Evolutionary conservation across 2,329 filamentous ascomycete species (phyloP), one percentile per base, ranked within the genome.

Genomic region (Alternaria ventricosa): DNA sequence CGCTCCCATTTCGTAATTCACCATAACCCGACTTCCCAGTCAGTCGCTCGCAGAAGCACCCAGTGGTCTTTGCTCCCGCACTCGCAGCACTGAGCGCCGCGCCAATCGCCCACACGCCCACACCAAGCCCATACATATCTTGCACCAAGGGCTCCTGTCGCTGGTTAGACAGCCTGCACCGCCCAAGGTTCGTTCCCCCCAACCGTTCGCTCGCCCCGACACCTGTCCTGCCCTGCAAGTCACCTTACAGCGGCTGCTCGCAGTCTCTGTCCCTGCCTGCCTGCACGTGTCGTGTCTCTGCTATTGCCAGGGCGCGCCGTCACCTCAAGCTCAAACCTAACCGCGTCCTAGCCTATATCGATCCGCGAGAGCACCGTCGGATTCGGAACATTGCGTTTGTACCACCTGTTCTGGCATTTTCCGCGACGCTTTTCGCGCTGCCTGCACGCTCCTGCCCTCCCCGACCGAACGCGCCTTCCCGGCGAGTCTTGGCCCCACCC

Each of bases 181-280:
- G 28, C 25, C 28, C 60, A 47, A 61, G 57, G 60, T 55, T 61
- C 51, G 46, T 55, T 58, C 51, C n/a, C 45, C 55, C 30, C 60
- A 63, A 23, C 55, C 60, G 60, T 56, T 56, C 55, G 59, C 57
- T 45, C 53, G 50, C 45, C 55, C 57, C 65, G 36, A 41, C 36
- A 60, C 56, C 63, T 59, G 61, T 30, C 66, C 54, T 51, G 45
- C 28, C 54, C 41, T 59, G 63, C 69, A 65, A 66, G 64, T 61
- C 63, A 63, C 69, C 70, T 71, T 69, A 70, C 69, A 67, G 70
- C 70, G 69, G 66, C 59, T 68, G 67, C 63, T 58, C 61, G 58
- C 69, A 66, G 61, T 44, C 45, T 54, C 41, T 44, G 18, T 36
- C 12, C 36, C 49, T 50, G 43, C 43, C 49, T 50, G 43, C 43